These are phyloP conservation scores for Annona cherimola DNA, from an alignment of 164 flowering plant species.

Conservation along the genomic window DNA sequence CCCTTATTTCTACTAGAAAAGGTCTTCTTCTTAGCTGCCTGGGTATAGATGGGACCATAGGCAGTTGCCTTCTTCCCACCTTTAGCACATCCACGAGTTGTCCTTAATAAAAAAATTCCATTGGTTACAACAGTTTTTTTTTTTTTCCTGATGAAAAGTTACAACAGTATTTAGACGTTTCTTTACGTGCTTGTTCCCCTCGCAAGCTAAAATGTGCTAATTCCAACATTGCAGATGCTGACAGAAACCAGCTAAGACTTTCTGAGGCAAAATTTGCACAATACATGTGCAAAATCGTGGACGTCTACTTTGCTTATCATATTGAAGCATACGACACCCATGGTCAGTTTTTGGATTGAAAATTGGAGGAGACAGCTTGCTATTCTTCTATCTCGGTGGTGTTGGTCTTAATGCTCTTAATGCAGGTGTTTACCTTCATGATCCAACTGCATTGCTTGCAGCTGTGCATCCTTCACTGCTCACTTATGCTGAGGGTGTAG, in stretches of 20 bases:
- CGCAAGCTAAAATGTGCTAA: not conserved
- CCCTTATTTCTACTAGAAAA: not conserved
- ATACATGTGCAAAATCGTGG: constrained; percentile 71
- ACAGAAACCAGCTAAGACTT: constrained; percentile 51
- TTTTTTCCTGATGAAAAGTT: too few relatives aligned
- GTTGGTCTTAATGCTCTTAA: constrained; percentile 4
- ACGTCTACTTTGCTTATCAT: constrained; percentile 70
- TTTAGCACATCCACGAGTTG: too few relatives aligned
- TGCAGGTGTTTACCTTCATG: constrained; percentile 97
- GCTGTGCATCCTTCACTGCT: constrained; percentile 76
- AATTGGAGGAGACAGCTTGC: not conserved
- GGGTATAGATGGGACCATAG: too few relatives aligned
- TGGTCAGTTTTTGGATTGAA: constrained; percentile 37
- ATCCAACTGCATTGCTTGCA: constrained; percentile 80
- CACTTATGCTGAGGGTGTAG: constrained; percentile 76
- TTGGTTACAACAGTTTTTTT: too few relatives aligned
- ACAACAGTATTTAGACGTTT: not conserved
- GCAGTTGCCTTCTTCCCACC: too few relatives aligned
- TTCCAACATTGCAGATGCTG: constrained; percentile 41
- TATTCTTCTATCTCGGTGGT: constrained; percentile 5
- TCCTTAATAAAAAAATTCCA: too few relatives aligned
- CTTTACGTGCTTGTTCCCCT: not conserved
- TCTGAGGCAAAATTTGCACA: constrained; percentile 71
- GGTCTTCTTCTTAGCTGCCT: not conserved
- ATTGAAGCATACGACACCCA: constrained; percentile 53